Evolutionary conservation across 164 flowering plant genomes (phyloP).

Genomic region (Amborella trichopoda): DNA sequence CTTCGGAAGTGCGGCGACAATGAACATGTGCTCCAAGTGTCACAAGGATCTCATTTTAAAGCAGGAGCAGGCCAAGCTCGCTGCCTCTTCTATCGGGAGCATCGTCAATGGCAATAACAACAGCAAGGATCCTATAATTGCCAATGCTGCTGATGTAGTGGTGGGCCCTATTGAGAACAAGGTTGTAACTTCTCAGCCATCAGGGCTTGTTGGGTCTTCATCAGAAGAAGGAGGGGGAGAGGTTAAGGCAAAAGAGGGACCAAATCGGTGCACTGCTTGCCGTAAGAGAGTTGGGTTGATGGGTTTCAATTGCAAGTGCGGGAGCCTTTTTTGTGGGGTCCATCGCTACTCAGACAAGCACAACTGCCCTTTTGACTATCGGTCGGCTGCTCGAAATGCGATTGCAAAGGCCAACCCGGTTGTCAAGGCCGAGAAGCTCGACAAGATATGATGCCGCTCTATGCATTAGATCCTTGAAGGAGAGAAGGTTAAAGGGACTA

Average conservation of each 20-base stretch:
- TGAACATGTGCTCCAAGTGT: constrained; percentile 57
- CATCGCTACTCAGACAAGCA: constrained; percentile 57
- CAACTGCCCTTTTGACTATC: constrained; percentile 34
- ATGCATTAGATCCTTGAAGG: background rate
- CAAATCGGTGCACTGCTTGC: constrained; percentile 37
- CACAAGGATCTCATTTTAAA: constrained; percentile 36
- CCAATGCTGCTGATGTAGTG: constrained; percentile 11
- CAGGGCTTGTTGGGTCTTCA: constrained; percentile 9
- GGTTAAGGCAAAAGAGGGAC: constrained; percentile 28
- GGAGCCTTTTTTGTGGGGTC: constrained; percentile 31
- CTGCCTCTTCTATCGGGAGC: constrained; percentile 38
- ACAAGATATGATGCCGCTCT: constrained; percentile 25
- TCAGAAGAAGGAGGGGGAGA: constrained; percentile 9
- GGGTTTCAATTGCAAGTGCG: constrained; percentile 48
- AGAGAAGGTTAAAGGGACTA: constrained; percentile 6
- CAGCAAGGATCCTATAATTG: constrained; percentile 16
- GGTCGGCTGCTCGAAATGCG: constrained; percentile 32
- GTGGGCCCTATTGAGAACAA: constrained; percentile 15
- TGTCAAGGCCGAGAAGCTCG: constrained; percentile 43
- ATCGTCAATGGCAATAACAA: constrained; percentile 30
- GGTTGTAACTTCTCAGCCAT: constrained; percentile 7
- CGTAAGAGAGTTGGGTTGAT: constrained; percentile 43
- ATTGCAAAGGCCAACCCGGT: constrained; percentile 47
- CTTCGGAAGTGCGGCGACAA: constrained; percentile 50
- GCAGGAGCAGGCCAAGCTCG: constrained; percentile 38